Conservation (phyloP, 805 yeast genomes). For the Saccharomycopsis schoenii region DNA sequence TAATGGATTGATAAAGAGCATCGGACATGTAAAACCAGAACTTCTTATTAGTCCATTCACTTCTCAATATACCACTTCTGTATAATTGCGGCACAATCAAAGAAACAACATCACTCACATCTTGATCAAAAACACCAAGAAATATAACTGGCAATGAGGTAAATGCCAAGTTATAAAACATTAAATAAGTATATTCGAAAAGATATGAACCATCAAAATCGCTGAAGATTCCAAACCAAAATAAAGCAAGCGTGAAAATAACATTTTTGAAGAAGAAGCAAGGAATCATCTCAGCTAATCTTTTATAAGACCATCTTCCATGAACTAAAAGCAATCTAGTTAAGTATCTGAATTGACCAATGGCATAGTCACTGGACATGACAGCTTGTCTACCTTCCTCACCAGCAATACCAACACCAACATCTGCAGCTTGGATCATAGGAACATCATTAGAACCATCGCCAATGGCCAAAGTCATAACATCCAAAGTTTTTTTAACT, state of each 20-base stretch:
- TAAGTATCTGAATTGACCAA: constrained; percentile 72
- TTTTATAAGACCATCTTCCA: constrained; percentile 81
- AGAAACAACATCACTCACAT: constrained; percentile 60
- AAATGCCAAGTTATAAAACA: constrained; percentile 75
- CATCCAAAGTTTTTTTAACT: constrained; percentile 65
- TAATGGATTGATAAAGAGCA: constrained; percentile 65
- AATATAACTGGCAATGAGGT: constrained; percentile 75
- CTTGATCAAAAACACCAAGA: constrained; percentile 73
- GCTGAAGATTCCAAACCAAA: constrained; percentile 71
- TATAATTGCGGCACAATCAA: constrained; percentile 67
- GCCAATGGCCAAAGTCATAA: constrained; percentile 81
- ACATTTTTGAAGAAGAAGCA: constrained; percentile 73
- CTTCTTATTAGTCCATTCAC: constrained; percentile 61
- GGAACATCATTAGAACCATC: constrained; percentile 89
- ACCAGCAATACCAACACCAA: constrained; percentile 86
- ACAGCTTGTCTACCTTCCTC: constrained; percentile 88
- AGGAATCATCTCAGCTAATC: constrained; percentile 78
- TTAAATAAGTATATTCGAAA: constrained; percentile 68
- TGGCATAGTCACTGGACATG: constrained; percentile 80
- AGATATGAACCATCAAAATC: constrained; percentile 74
- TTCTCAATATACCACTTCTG: constrained; percentile 59
- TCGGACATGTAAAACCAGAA: constrained; percentile 69
- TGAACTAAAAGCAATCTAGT: constrained; percentile 61
- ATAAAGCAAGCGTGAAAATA: constrained; percentile 60
- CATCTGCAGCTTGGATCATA: constrained; percentile 82